Conservation (phyloP, 2,329 filamentous ascomycete species). For the Beauveria pseudobassiana region DNA sequence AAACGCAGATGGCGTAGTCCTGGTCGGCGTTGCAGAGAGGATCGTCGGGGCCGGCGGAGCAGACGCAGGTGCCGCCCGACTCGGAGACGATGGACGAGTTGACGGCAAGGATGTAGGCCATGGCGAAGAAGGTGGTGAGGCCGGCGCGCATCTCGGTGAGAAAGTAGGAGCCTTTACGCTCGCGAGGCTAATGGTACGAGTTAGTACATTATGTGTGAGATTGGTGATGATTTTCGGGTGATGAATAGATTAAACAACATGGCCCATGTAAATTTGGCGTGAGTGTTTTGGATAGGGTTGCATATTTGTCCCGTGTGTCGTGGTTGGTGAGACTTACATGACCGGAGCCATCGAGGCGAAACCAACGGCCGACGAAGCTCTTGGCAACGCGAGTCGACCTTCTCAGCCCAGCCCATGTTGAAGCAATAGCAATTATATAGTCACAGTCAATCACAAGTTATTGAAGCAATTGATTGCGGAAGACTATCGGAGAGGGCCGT, state of each 20-base stretch:
- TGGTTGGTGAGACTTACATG: slow-evolving; percentile 53
- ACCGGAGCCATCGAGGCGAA: slow-evolving; percentile 73
- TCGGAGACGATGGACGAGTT: slow-evolving; percentile 51
- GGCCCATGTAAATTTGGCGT: not conserved
- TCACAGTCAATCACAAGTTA: not conserved
- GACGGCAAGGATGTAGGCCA: slow-evolving; percentile 48
- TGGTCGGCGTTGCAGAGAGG: slow-evolving; percentile 44
- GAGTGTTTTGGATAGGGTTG: not conserved
- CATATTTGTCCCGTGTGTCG: not conserved
- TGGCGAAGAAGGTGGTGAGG: slow-evolving; percentile 69
- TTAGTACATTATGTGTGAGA: not conserved
- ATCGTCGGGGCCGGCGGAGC: slow-evolving; percentile 44
- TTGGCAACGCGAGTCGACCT: slow-evolving; percentile 53
- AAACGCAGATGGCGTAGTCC: slow-evolving; percentile 56
- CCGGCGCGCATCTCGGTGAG: slow-evolving; percentile 80
- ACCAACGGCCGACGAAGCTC: slow-evolving; percentile 62
- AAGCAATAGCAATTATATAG: not conserved
- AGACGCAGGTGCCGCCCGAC: slow-evolving; percentile 69
- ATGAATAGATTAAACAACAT: not conserved
- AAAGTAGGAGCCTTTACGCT: slow-evolving; percentile 69
- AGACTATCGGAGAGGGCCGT: not conserved
- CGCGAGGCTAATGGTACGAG: slow-evolving; percentile 43
- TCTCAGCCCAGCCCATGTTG: slow-evolving; percentile 42
- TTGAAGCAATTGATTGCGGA: not conserved
- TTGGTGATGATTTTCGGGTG: not conserved